These are phyloP conservation scores for Rutidosis leptorrhynchoides DNA, from an alignment of 129 eudicot species.

Conservation along the genomic window DNA sequence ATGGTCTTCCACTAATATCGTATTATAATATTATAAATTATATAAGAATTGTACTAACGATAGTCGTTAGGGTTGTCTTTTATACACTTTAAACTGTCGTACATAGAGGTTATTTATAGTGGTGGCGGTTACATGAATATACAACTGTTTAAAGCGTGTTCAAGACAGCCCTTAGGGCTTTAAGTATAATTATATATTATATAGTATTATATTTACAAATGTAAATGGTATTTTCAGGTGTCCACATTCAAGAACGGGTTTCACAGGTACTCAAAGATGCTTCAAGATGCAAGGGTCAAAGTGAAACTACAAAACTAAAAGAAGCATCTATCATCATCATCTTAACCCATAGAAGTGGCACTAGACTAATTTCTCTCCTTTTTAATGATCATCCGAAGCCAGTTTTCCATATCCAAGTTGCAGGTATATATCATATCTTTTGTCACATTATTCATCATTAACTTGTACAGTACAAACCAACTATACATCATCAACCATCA, in stretches of 20 bases:
- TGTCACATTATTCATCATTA: constrained; percentile 18
- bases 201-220: too few species aligned
- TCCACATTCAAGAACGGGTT: constrained; percentile 67
- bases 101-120: too few species aligned
- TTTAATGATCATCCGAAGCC: constrained; percentile 22
- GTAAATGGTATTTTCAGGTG: constrained; percentile 37
- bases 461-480: constrained; percentile 10
- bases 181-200: too few species aligned
- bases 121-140: too few species aligned
- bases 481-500: not conserved
- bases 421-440: constrained; percentile 47
- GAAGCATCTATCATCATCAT: constrained; percentile 5
- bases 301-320: constrained; percentile 40
- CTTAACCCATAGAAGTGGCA: constrained; percentile 7
- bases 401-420: constrained; percentile 35
- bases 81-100: too few species aligned
- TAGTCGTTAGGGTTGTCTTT: too few species aligned
- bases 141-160: too few species aligned
- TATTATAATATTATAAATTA: too few species aligned
- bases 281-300: constrained; percentile 61
- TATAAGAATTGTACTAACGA: too few species aligned
- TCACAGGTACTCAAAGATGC: constrained; percentile 59
- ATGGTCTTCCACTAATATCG: too few species aligned
- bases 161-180: too few species aligned
- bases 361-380: not conserved